A percentile compares a stretch with the other conserved stretches of the same genome.
Evolutionary conservation across 208 protist species (phyloP).

Genomic region (Acanthamoeba lenticulata): DNA sequence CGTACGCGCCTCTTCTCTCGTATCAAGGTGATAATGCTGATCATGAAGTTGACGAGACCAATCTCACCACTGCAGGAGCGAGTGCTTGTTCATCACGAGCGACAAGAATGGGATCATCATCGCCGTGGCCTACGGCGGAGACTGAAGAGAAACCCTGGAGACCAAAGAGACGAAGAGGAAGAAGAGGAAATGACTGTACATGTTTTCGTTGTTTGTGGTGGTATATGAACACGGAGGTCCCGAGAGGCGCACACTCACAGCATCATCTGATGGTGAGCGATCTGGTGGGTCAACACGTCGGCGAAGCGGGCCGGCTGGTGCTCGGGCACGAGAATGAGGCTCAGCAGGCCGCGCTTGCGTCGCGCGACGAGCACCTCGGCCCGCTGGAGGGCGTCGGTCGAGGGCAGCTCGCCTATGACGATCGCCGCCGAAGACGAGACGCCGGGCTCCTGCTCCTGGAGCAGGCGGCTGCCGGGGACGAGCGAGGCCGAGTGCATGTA

Average conservation of each 20-base stretch:
- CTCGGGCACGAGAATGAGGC: neutral
- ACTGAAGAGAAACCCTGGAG: too few relatives aligned
- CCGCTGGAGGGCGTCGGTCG: neutral
- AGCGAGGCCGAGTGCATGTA: neutral
- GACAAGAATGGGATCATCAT: conserved; percentile 6
- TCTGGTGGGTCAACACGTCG: neutral
- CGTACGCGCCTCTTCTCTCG: neutral
- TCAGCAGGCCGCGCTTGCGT: neutral
- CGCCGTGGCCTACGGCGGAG: neutral
- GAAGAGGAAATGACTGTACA: too few relatives aligned
- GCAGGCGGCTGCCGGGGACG: neutral
- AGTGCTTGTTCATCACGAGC: conserved; percentile 16
- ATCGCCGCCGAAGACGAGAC: too few relatives aligned
- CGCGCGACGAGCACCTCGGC: neutral
- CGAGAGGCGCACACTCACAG: too few relatives aligned
- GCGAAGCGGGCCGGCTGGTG: neutral
- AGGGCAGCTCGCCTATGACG: neutral
- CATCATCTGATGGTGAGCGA: neutral
- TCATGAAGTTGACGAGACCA: too few relatives aligned
- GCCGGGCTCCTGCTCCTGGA: neutral
- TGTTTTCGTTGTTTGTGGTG: too few relatives aligned
- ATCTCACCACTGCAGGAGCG: neutral
- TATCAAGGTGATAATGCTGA: neutral
- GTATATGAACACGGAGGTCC: too few relatives aligned
- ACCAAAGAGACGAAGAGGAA: too few relatives aligned